These are phyloP conservation scores for Penicillium silybi DNA, from an alignment of 495 filamentous ascomycete genomes.

Conservation along the genomic window DNA sequence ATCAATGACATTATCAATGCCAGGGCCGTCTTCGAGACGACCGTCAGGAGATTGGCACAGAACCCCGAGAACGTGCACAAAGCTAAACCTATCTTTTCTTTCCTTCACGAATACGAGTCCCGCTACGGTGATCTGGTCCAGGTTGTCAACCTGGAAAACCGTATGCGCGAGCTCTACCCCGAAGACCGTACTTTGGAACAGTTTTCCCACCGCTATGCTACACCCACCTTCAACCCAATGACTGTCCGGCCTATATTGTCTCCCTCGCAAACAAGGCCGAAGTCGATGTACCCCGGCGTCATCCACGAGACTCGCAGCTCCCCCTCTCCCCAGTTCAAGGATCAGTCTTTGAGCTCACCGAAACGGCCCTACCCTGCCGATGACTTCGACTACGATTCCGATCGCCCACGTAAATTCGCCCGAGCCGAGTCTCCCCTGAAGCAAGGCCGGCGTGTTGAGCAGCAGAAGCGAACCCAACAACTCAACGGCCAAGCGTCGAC, in stretches of 20 bases:
- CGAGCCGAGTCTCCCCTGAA: constrained; percentile 86
- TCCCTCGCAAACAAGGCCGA: constrained; percentile 69
- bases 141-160: constrained; percentile 81
- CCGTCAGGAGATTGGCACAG: constrained; percentile 69
- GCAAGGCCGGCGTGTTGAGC: constrained; percentile 76
- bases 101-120: constrained; percentile 93
- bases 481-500: constrained; percentile 32
- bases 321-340: constrained; percentile 43
- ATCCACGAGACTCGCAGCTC: constrained; percentile 46
- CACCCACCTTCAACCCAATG: constrained; percentile 68
- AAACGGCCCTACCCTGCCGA: constrained; percentile 69
- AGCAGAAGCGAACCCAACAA: constrained; percentile 56
- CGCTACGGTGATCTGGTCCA: constrained; percentile 86
- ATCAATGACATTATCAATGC: constrained; percentile 94
- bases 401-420: constrained; percentile 72
- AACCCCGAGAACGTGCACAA: constrained; percentile 69
- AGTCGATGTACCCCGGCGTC: constrained; percentile 26
- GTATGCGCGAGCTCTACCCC: constrained; percentile 89
- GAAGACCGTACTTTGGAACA: constrained; percentile 72
- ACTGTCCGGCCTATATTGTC: constrained; percentile 78
- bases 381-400: constrained; percentile 64
- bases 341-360: constrained; percentile 60
- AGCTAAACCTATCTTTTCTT: constrained; percentile 77
- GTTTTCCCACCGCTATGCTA: constrained; percentile 73
- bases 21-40: constrained; percentile 88